Evolutionary conservation across 192 early-diverging fungal species (phyloP), one percentile per base, ranked within the genome.

Genomic region (Coemansia asiatica): DNA sequence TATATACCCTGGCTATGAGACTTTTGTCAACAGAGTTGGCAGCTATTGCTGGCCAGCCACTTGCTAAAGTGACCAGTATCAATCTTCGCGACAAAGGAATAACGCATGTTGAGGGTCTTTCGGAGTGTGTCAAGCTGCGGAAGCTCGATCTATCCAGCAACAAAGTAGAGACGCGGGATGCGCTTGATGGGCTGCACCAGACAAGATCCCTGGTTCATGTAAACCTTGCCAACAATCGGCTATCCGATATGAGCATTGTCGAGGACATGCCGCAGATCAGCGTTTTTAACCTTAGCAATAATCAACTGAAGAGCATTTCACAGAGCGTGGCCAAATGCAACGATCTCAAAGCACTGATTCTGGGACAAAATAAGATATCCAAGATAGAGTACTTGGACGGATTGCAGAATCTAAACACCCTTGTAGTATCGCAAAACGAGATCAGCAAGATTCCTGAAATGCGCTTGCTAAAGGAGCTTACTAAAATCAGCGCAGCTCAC

Each of bases 351-450:
- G 93, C 93, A 3, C 66, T 95, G 13, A 88, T 95, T 33, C 78
- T 94, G 21, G 90, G 89, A 63, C 79, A 94, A 72, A 95, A 95
- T 81, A 68, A 75, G 27, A 87, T 94, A 56, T 65, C 72, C 23
- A 64, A 70, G 25, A 82, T 94, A 29, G 90, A 92, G 56, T 81
- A 92, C 59, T 26, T 94, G 12, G 76, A 76, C 16, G 68, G 58
- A 2, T 69, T 92, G 21, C 61, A 56, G 2, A 70, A 89, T 16
- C 79, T 94, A 15, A 90, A 88, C 69, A 92, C 92, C 0, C 68
- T 94, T 74, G 91, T 94, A 13, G 72, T 94, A 21, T 93, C 91
- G 2, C 89, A 94, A 59, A 94, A 94, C 84, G 63, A 85, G 53
- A 69, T 94, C 55, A 69, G 85, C 1, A 60, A 68, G 8, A 53